phyloP scores from a whole-genome alignment of 2,329 filamentous ascomycete genomes.

The Cercospora nicotianae region DNA sequence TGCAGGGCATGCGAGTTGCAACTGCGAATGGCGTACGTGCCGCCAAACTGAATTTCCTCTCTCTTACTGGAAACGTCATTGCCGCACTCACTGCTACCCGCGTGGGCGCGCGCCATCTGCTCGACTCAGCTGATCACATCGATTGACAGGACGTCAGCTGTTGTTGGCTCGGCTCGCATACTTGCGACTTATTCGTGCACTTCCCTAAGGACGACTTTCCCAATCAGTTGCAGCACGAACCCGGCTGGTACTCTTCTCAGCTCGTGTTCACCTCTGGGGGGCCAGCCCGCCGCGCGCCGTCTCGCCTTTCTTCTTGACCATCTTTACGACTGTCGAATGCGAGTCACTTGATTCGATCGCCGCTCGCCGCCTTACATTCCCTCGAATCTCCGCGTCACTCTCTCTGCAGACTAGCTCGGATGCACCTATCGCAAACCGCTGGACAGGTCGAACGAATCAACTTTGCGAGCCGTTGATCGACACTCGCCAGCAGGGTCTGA shows the following conservation, averaged over 20 bases:
- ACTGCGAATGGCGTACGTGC: constrained; percentile 3
- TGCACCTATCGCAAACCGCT: constrained; percentile 18
- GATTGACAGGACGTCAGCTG: constrained; percentile 19
- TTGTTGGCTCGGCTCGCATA: constrained; percentile 14
- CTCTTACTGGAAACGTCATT: constrained; percentile 15
- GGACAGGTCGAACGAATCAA: constrained; percentile 23
- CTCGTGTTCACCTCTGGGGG: constrained; percentile 16
- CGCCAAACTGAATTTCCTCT: background rate
- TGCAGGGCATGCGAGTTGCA: background rate
- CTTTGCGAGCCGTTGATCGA: constrained; percentile 23
- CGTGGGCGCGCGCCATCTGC: constrained; percentile 10
- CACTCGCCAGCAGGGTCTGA: constrained; percentile 24
- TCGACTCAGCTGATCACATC: constrained; percentile 20
- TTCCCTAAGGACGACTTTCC: constrained; percentile 11
- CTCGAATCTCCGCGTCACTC: constrained; percentile 28
- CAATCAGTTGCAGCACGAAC: constrained; percentile 17
- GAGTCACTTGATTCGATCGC: constrained; percentile 22
- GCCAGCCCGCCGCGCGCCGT: constrained; percentile 20
- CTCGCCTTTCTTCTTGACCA: constrained; percentile 2
- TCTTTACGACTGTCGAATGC: background rate
- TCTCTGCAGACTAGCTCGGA: constrained; percentile 26
- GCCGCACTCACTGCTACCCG: constrained; percentile 16
- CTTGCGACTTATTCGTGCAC: constrained; percentile 15
- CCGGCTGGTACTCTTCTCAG: constrained; percentile 24
- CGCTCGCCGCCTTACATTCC: constrained; percentile 24